Evolutionary conservation across 345 rosid species (phyloP), one percentile per base, ranked within the genome.

Genomic region (Pelargonium nanum): DNA sequence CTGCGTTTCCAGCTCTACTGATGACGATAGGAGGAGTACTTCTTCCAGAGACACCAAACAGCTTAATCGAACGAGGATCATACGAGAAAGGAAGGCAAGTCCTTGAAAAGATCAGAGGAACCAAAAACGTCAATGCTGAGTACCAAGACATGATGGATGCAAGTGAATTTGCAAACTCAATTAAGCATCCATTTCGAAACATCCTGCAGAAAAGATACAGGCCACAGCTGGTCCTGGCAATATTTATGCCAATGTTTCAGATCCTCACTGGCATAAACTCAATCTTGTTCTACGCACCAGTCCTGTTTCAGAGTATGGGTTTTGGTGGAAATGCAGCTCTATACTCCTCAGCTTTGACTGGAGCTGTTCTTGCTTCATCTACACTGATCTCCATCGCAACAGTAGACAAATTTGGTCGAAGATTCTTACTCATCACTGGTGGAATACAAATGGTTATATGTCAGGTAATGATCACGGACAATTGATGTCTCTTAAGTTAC

Each of bases 191-290:
- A 0, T 93, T 87, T 65, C 80, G 85, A 54, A 93, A 85, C 87
- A 84, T 93, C 55, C 76, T 93, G 7, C 20, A 77, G 75, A 89
- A 53, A 60, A 83, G 75, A 68, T 73, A 89, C 70, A 83, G 99
- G 56, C 96, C 97, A 4, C 91, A 93, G 57, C 57, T 93, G 53
- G 85, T 85, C 0, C 84, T 89, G 88, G 97, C 94, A 23, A 80
- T 93, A 7, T 82, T 59, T 71, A 84, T 93, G 87, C 96, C 96
- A 0, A 66, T 78, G 24, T 93, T 87, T 63, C 99, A 93, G 72
- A 93, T 93, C 65, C 84, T 93, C 20, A 89, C 99, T 0, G 99
- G 99, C 19, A 85, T 93, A 53, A 93, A 93, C 68, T 85, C 96
- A 1, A 89, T 93, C 63, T 88, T 93, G 56, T 93, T 93, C 75